phyloP scores from a whole-genome alignment of 1,284 basidiomycete species.

The Leucoagaricus sp. region DNA sequence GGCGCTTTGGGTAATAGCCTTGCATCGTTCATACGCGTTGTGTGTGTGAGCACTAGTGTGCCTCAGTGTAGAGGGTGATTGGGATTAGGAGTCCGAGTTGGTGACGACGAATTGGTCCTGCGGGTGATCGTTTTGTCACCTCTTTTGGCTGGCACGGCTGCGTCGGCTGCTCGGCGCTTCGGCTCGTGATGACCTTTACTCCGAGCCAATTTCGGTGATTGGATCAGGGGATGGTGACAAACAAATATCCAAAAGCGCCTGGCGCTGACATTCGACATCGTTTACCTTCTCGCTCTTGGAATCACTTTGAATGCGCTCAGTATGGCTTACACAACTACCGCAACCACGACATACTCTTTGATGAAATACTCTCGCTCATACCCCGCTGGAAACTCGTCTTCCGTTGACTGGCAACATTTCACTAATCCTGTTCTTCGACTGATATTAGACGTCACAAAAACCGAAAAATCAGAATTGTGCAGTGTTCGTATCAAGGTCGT shows the following conservation, averaged over 20 bases:
- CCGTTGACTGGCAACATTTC: slow-evolving; percentile 75
- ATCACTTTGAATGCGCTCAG: not conserved
- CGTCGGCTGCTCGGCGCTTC: too few relatives aligned
- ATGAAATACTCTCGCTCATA: slow-evolving; percentile 71
- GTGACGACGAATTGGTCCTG: not conserved
- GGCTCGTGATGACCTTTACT: too few relatives aligned
- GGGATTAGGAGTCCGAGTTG: not conserved
- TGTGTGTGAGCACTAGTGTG: not conserved
- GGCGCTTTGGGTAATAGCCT: slow-evolving; percentile 1
- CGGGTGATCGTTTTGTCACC: not conserved
- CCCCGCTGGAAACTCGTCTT: slow-evolving; percentile 28
- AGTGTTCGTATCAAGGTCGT: slow-evolving; percentile 63
- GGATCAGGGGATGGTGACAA: not conserved
- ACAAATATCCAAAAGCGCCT: too few relatives aligned
- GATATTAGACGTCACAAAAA: slow-evolving; percentile 60
- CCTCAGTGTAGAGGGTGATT: too few relatives aligned
- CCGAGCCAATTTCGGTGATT: not conserved
- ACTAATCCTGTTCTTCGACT: slow-evolving; percentile 66
- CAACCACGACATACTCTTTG: slow-evolving; percentile 55
- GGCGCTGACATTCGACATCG: too few relatives aligned
- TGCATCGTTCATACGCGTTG: not conserved
- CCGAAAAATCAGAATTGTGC: slow-evolving; percentile 47
- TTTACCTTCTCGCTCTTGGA: not conserved
- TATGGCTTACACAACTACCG: slow-evolving; percentile 61
- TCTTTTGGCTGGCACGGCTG: not conserved